phyloP scores from a whole-genome alignment of 2,329 filamentous ascomycete genomes.

The Pezicula rhizophila region DNA sequence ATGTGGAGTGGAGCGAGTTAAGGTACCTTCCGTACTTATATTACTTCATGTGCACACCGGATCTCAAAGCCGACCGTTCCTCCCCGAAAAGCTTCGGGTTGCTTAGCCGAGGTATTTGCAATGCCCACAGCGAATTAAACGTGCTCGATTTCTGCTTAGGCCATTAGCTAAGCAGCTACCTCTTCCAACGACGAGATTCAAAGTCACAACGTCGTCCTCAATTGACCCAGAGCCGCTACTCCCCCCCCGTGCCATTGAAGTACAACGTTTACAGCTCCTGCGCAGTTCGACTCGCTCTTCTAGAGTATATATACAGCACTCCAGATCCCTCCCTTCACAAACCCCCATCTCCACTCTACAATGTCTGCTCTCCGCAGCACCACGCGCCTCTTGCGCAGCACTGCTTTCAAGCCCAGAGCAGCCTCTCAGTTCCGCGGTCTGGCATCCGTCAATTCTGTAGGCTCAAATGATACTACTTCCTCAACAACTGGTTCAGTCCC shows the following conservation, averaged over 20 bases:
- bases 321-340: slow-evolving; percentile 16
- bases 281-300: neutral
- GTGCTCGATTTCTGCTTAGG: slow-evolving; percentile 1
- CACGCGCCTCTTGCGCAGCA: slow-evolving; percentile 18
- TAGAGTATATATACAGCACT: slow-evolving; percentile 30
- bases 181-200: neutral
- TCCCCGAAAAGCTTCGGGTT: neutral
- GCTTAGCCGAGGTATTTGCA: neutral
- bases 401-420: slow-evolving; percentile 11
- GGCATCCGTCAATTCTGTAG: slow-evolving; percentile 13
- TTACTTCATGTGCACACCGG: no score
- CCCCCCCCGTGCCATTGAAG: neutral
- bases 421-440: slow-evolving; percentile 11
- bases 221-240: slow-evolving; percentile 1
- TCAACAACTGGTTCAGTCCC: slow-evolving; percentile 5
- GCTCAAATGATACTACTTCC: neutral
- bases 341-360: slow-evolving; percentile 12
- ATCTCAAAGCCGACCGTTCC: neutral
- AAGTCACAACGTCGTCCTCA: neutral
- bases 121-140: neutral
- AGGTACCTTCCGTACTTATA: no score
- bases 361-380: slow-evolving; percentile 21
- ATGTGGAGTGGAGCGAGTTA: no score
- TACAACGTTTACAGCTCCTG: neutral
- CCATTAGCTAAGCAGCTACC: neutral